Evolutionary conservation across 495 filamentous ascomycete genomes (phyloP), one percentile per base, ranked within the genome.

Genomic region (Aspergillus homomorphus): DNA sequence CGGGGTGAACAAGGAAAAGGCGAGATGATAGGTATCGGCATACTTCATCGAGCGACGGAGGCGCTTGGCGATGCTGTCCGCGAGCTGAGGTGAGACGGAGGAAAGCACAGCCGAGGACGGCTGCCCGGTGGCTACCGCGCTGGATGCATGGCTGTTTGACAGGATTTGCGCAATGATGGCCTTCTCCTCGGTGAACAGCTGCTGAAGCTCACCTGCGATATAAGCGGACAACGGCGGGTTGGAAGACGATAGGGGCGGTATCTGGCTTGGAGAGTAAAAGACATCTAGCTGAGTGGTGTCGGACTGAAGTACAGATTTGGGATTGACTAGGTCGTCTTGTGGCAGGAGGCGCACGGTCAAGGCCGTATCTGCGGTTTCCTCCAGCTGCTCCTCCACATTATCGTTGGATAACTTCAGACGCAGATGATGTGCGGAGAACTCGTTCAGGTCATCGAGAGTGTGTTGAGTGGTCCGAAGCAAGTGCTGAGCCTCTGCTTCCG

Each of bases 1-100:
- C 12, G 89, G 87, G 0, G 90, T 93, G 65, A 98, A 98, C 0
- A 98, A 80, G 1, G 95, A 98, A 68, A 98, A 96, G 3, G 94
- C 96, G 2, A 98, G 76, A 66, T 98, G 94, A 68, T 98, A 98
- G 9, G 90, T 96, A 18, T 93, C 85, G 15, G 93, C 87, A 68
- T 96, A 96, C 68, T 93, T 95, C 62, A 97, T 80, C 3, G 92
- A 90, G 53, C 92, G 77, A 1, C 90, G 90, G 56, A 88, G 87
- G 51, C 84, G 82, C 58, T 78, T 77, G 49, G 79, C 78, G 45
- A 89, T 80, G 28, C 67, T 74, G 28, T 80, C 79, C 4, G 75
- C 68, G n/a, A 79, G 69, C 33, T 79, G 80, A 33, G 75, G 72
- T 23, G 74, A 79, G 41, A 73, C 66, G 21, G 65, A 66, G 56